Conservation (phyloP, 73 alveolate species). For the Breviolum minutum region DNA sequence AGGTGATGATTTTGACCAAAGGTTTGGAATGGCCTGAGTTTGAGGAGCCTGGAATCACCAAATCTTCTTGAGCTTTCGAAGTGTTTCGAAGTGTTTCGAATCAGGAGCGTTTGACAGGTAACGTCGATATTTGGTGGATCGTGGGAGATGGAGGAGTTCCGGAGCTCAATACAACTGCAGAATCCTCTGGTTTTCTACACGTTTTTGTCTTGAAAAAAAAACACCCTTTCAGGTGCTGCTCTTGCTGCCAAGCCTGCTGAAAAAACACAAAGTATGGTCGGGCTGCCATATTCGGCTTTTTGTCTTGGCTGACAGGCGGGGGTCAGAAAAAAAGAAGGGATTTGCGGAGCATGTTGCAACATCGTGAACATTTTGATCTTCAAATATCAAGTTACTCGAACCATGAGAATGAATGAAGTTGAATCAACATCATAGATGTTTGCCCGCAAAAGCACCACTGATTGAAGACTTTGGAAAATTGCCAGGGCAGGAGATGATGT, state of each 20-base stretch:
- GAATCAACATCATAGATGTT: background rate
- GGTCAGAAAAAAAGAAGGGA: background rate
- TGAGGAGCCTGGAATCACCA: background rate
- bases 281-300: conserved; percentile 82
- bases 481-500: conserved; percentile 94
- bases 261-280: conserved; percentile 83
- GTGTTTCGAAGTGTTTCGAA: background rate
- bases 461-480: background rate
- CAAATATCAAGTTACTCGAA: background rate
- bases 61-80: background rate
- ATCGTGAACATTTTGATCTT: background rate
- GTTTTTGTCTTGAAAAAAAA: background rate
- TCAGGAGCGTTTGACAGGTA: conserved; percentile 52
- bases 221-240: conserved; percentile 24
- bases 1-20: conserved; percentile 90
- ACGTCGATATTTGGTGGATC: conserved; percentile 89
- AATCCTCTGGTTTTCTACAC: background rate
- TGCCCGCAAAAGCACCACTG: background rate
- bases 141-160: conserved; percentile 87
- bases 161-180: background rate
- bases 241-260: conserved; percentile 85
- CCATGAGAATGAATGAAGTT: background rate
- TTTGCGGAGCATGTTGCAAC: background rate
- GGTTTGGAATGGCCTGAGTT: conserved; percentile 93
- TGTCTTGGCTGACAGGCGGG: conserved; percentile 91